phyloP scores from a whole-genome alignment of 148 eudicot genomes.

The Nepenthes gracilis region DNA sequence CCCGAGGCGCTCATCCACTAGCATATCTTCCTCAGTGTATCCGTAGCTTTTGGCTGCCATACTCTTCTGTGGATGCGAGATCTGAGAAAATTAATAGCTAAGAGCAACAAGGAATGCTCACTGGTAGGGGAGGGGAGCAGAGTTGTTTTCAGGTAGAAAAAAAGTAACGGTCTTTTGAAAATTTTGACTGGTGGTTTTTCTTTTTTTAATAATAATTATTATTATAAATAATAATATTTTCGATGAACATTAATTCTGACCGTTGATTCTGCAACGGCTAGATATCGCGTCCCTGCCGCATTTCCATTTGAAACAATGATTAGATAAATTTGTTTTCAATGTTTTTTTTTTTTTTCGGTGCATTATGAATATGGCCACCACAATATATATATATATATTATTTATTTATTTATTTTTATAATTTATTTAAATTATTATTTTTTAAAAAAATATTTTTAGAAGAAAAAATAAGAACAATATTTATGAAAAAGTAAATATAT shows the following conservation, averaged over 20 bases:
- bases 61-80: background rate
- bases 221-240: background rate
- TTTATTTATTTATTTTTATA: no score
- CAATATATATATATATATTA: no score
- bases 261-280: background rate
- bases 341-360: no score
- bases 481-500: no score
- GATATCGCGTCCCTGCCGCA: no score
- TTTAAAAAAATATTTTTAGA: no score
- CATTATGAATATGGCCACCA: no score
- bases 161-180: background rate
- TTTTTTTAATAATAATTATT: background rate
- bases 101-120: background rate
- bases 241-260: background rate
- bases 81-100: background rate
- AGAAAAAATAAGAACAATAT: no score
- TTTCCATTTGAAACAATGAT: no score
- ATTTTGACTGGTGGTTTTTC: background rate
- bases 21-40: slow-evolving; percentile 58
- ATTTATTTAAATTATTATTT: no score
- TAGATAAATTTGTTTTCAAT: no score
- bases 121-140: background rate
- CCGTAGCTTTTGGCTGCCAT: slow-evolving; percentile 41
- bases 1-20: slow-evolving; percentile 62
- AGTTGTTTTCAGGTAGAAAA: background rate